phyloP scores from a whole-genome alignment of 768 basidiomycete genomes.

The Kwoniella sp. region DNA sequence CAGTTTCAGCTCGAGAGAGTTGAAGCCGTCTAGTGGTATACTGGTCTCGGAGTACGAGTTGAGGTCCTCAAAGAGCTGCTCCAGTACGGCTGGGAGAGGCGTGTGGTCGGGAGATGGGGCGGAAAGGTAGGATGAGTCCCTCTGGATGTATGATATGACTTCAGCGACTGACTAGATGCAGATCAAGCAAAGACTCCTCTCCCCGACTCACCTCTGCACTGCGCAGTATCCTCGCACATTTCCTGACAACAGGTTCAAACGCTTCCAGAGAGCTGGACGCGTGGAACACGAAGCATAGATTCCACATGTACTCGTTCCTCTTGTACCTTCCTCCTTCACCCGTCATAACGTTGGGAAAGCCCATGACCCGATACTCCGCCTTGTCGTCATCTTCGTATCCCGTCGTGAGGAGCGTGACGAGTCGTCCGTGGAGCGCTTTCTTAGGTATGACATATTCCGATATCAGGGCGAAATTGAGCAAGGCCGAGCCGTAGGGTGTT shows the following conservation, averaged over 20 bases:
- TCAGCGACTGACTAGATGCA: background rate
- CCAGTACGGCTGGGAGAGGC: slow-evolving; percentile 78
- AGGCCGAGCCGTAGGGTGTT: slow-evolving; percentile 42
- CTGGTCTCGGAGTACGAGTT: slow-evolving; percentile 97
- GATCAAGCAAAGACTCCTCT: background rate
- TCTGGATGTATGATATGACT: slow-evolving; percentile 59
- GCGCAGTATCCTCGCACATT: slow-evolving; percentile 85
- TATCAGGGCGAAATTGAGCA: slow-evolving; percentile 89
- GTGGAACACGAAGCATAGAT: slow-evolving; percentile 95
- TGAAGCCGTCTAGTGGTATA: slow-evolving; percentile 83
- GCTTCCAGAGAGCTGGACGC: slow-evolving; percentile 87
- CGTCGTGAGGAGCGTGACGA: slow-evolving; percentile 81
- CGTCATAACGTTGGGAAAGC: slow-evolving; percentile 77
- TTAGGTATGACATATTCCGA: slow-evolving; percentile 93
- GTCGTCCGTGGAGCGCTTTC: slow-evolving; percentile 77
- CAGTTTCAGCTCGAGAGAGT: slow-evolving; percentile 91
- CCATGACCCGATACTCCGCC: slow-evolving; percentile 76
- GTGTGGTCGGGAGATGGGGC: slow-evolving; percentile 66
- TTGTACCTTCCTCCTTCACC: slow-evolving; percentile 66
- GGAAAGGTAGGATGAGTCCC: slow-evolving; percentile 88
- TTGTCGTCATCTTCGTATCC: slow-evolving; percentile 33
- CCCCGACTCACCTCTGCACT: slow-evolving; percentile 74
- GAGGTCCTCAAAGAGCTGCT: slow-evolving; percentile 94
- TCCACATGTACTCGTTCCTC: slow-evolving; percentile 88
- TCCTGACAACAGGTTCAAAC: slow-evolving; percentile 93